Conservation (phyloP, 2,329 filamentous ascomycete genomes). For the Cladosporium austrohemisphaericum region DNA sequence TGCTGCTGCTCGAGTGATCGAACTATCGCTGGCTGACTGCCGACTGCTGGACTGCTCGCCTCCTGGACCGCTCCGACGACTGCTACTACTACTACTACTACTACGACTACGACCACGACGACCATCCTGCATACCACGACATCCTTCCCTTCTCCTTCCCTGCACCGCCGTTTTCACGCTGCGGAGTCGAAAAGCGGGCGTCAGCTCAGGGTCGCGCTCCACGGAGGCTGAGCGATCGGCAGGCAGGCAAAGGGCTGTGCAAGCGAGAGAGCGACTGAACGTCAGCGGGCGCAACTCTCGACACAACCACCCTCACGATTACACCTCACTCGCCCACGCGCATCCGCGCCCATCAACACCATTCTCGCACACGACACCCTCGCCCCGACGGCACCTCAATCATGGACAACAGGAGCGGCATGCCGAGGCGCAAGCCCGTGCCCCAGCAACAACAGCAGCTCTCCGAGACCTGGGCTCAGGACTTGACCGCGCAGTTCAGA, state of each 20-base stretch:
- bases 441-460: conserved; percentile 24
- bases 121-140: background rate
- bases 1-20: background rate
- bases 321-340: background rate
- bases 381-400: background rate
- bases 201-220: conserved; percentile 7
- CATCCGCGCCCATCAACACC: background rate
- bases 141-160: background rate
- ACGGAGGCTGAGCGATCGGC: conserved; percentile 12
- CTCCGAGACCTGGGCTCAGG: conserved; percentile 67
- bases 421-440: conserved; percentile 32
- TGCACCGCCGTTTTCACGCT: background rate
- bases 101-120: no score
- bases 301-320: background rate
- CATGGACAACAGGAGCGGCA: conserved; percentile 25
- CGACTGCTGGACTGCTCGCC: no score
- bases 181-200: conserved; percentile 6
- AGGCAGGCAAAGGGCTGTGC: conserved; percentile 11
- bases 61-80: no score
- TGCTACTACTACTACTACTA: no score
- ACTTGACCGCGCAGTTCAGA: conserved; percentile 80
- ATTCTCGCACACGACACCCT: background rate
- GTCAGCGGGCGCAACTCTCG: conserved; percentile 7
- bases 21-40: no score
- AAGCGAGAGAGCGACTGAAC: background rate